These are phyloP conservation scores for Xylona heveae DNA, from an alignment of 495 filamentous ascomycete genomes.

Conservation along the genomic window DNA sequence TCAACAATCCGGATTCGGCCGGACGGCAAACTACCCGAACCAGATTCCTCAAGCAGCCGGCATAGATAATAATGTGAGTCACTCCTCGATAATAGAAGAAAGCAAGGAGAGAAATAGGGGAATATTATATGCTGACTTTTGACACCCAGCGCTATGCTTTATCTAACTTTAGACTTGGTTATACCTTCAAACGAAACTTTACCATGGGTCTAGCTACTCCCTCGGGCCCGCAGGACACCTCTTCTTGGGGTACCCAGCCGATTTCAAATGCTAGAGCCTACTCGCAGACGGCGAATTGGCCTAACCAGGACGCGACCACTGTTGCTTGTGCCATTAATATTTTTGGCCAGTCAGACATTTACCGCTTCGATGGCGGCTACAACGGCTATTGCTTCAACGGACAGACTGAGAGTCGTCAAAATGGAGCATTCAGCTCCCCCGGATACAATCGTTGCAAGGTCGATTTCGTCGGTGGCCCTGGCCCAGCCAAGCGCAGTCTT, in stretches of 20 bases:
- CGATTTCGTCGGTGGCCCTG: no score
- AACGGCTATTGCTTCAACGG: no score
- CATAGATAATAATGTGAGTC: slow-evolving; percentile 1
- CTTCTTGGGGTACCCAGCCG: slow-evolving; percentile 1
- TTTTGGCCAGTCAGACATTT: slow-evolving; percentile 9
- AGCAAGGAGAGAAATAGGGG: not conserved
- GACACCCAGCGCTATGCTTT: slow-evolving; percentile 1
- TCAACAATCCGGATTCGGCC: not conserved
- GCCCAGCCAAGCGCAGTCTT: no score
- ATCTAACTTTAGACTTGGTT: slow-evolving; percentile 1
- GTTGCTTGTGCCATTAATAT: slow-evolving; percentile 11
- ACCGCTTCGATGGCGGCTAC: no score
- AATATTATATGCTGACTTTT: no score
- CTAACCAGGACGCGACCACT: slow-evolving; percentile 5
- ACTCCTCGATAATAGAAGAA: not conserved
- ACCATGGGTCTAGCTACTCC: slow-evolving; percentile 4
- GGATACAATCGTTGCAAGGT: no score
- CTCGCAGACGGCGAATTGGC: slow-evolving; percentile 3
- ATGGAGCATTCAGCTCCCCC: no score
- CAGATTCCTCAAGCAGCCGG: slow-evolving; percentile 1
- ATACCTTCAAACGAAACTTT: slow-evolving; percentile 5
- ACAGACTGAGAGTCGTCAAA: no score
- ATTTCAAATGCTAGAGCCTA: slow-evolving; percentile 1
- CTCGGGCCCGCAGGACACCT: not conserved
- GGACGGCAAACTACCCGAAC: slow-evolving; percentile 1